These are phyloP conservation scores for Fraxinus platypoda DNA, from an alignment of 305 asterid species.

Conservation along the genomic window DNA sequence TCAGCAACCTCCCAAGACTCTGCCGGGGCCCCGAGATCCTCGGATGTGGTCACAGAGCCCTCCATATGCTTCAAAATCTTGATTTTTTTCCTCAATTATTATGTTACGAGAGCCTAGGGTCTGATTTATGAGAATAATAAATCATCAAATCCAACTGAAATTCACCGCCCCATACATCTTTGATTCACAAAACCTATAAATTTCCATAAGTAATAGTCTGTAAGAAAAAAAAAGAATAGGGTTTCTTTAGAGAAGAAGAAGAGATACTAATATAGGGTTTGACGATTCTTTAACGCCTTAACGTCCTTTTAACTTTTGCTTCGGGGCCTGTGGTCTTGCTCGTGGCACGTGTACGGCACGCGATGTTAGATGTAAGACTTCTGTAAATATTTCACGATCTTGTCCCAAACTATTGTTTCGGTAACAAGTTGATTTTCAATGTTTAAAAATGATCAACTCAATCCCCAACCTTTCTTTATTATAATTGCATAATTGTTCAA, in stretches of 20 bases:
- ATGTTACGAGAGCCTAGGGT: slow-evolving; percentile 24
- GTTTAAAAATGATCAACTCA: not conserved
- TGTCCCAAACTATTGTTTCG: not conserved
- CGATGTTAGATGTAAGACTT: slow-evolving; percentile 2
- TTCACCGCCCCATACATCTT: slow-evolving; percentile 23
- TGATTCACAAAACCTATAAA: slow-evolving; percentile 25
- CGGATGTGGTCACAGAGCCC: slow-evolving; percentile 51
- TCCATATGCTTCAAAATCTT: slow-evolving; percentile 48
- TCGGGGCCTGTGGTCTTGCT: not conserved
- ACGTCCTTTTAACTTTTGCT: slow-evolving; percentile 17
- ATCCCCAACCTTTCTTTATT: not conserved
- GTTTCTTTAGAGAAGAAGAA: slow-evolving; percentile 28
- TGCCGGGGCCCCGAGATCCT: slow-evolving; percentile 55
- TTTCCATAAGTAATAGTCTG: slow-evolving; percentile 30
- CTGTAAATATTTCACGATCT: not conserved
- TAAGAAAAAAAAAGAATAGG: slow-evolving; percentile 31
- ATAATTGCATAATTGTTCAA: not conserved
- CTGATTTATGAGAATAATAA: slow-evolving; percentile 19
- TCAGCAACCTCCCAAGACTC: slow-evolving; percentile 96
- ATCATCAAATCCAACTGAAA: slow-evolving; percentile 46
- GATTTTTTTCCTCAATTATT: slow-evolving; percentile 15
- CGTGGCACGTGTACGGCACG: slow-evolving; percentile 37
- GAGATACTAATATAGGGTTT: slow-evolving; percentile 65
- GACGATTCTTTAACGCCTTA: slow-evolving; percentile 33
- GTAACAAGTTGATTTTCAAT: not conserved